Evolutionary conservation across 176 grass and related monocot genomes (phyloP).

Genomic region (Thinopyrum elongatum): DNA sequence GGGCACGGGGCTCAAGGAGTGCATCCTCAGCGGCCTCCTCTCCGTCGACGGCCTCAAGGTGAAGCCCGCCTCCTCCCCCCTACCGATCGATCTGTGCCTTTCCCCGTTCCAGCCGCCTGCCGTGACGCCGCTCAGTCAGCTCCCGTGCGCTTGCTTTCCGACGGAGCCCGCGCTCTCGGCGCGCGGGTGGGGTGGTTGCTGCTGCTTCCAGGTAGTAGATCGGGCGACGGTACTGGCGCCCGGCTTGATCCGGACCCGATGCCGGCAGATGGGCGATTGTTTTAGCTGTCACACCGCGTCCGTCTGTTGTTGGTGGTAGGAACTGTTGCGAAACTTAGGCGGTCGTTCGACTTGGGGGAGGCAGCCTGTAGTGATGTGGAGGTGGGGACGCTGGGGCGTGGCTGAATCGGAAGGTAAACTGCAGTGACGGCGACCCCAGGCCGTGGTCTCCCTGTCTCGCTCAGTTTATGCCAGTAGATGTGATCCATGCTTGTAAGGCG

Average conservation of each 20-base stretch:
- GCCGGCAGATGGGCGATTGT: background rate
- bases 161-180: background rate
- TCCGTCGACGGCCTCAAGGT: conserved; percentile 64
- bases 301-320: background rate
- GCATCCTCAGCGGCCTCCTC: conserved; percentile 98
- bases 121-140: background rate
- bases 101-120: background rate
- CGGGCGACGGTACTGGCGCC: background rate
- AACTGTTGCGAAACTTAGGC: background rate
- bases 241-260: conserved; percentile 1
- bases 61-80: background rate
- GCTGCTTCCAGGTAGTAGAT: conserved; percentile 17
- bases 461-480: background rate
- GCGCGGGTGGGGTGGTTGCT: background rate
- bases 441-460: background rate
- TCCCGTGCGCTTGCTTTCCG: background rate
- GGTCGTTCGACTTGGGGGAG: background rate
- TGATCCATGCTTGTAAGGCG: background rate
- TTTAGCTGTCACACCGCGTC: background rate
- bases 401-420: background rate
- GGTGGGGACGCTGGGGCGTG: background rate
- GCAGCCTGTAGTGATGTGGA: background rate
- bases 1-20: conserved; percentile 96
- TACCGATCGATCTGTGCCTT: background rate
- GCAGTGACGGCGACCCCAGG: background rate